phyloP scores from a whole-genome alignment of 1,284 basidiomycete species.

The Thelephora terrestris region DNA sequence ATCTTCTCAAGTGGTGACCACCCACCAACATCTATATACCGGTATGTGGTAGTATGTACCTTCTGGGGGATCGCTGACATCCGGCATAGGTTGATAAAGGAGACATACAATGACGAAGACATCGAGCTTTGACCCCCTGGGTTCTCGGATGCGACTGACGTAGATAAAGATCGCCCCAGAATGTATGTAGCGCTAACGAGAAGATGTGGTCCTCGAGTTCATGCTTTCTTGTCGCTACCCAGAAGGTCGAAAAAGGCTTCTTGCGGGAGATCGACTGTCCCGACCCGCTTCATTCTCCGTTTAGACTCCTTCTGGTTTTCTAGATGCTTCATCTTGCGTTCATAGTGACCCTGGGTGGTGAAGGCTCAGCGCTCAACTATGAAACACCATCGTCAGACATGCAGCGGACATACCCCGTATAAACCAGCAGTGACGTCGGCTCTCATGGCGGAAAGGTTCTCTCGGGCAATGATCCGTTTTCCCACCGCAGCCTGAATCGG shows the following conservation, averaged over 20 bases:
- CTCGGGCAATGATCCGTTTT: conserved; percentile 80
- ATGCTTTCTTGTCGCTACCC: conserved; percentile 32
- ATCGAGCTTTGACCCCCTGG: conserved; percentile 43
- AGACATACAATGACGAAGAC: conserved; percentile 89
- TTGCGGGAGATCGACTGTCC: conserved; percentile 83
- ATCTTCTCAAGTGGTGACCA: conserved; percentile 66
- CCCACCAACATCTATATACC: conserved; percentile 84
- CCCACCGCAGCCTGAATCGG: conserved; percentile 86
- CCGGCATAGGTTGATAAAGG: conserved; percentile 64
- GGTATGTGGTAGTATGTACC: conserved; percentile 30
- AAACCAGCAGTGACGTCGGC: conserved; percentile 95
- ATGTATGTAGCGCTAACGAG: neutral
- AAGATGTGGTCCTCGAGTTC: neutral
- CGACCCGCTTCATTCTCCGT: conserved; percentile 74
- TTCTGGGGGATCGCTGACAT: conserved; percentile 9
- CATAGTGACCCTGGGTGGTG: conserved; percentile 6
- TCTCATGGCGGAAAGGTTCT: conserved; percentile 78
- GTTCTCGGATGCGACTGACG: too few species aligned
- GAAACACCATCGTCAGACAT: neutral
- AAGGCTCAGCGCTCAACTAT: neutral
- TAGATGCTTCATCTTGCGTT: conserved; percentile 82
- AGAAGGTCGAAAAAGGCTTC: conserved; percentile 87
- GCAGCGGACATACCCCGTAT: conserved; percentile 62
- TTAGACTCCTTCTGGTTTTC: conserved; percentile 92
- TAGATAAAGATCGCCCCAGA: neutral